These are phyloP conservation scores for Cryoendolithus antarcticus DNA, from an alignment of 2,329 filamentous ascomycete genomes.

Conservation along the genomic window DNA sequence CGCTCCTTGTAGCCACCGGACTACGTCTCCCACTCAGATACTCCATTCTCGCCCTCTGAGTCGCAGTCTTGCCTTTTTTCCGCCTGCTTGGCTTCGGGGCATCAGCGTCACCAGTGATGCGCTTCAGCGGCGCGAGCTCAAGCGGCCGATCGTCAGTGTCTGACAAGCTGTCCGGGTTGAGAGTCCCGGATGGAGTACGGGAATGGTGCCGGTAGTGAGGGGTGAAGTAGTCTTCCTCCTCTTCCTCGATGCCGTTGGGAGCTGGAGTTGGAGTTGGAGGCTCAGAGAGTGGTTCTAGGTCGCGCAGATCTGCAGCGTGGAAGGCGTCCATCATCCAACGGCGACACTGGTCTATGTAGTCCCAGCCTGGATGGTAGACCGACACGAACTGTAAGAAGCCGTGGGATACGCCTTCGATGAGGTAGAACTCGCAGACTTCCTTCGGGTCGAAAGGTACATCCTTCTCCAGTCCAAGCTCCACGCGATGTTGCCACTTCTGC, in stretches of 20 bases:
- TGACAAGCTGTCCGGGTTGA: conserved; percentile 41
- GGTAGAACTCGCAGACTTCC: conserved; percentile 55
- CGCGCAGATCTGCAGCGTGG: conserved; percentile 31
- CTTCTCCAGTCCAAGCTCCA: conserved; percentile 40
- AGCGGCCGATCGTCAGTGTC: conserved; percentile 71
- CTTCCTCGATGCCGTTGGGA: conserved; percentile 8
- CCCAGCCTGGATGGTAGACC: conserved; percentile 83
- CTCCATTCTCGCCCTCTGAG: conserved; percentile 12
- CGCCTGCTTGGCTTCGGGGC: conserved; percentile 13
- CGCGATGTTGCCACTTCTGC: conserved; percentile 41
- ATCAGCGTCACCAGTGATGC: conserved; percentile 1
- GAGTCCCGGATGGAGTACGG: conserved; percentile 2
- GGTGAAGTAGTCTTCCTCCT: conserved; percentile 14
- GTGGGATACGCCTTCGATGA: conserved; percentile 83
- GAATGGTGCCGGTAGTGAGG: conserved; percentile 5
- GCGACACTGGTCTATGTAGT: conserved; percentile 66
- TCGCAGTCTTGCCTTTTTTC: conserved; percentile 9
- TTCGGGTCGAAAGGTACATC: conserved; percentile 50
- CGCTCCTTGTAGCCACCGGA: conserved; percentile 21
- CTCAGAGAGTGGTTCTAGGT: conserved; percentile 13
- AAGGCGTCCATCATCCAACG: conserved; percentile 77
- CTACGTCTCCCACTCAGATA: conserved; percentile 14
- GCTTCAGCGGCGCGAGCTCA: conserved; percentile 46
- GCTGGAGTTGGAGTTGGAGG: conserved; percentile 9
- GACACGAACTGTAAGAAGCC: conserved; percentile 87